Evolutionary conservation across 164 flowering plant species (phyloP).

Genomic region (Umbilicus rupestris): DNA sequence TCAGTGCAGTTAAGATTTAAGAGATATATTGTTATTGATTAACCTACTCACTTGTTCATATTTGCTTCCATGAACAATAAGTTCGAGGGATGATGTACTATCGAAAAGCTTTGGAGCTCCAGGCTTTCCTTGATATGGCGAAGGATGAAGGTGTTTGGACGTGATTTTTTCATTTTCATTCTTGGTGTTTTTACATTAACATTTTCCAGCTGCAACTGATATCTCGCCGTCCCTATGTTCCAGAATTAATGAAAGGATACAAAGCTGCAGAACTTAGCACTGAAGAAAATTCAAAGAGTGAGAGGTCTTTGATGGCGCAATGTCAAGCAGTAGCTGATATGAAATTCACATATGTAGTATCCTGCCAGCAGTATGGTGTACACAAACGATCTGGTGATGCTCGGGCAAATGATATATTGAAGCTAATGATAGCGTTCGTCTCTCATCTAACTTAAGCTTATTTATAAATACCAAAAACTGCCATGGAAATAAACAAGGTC

Average conservation of each 20-base stretch:
- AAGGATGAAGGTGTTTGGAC: conserved; percentile 19
- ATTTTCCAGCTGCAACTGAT: neutral
- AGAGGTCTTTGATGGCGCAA: conserved; percentile 42
- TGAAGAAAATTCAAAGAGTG: conserved; percentile 38
- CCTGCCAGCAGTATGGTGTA: conserved; percentile 62
- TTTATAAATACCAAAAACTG: conserved; percentile 8
- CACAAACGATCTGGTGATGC: conserved; percentile 51
- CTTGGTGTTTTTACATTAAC: neutral
- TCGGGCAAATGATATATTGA: conserved; percentile 51
- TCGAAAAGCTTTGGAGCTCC: conserved; percentile 39
- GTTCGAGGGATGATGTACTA: conserved; percentile 56
- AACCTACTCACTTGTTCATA: neutral
- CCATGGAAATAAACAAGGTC: neutral
- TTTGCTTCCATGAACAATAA: conserved; percentile 10
- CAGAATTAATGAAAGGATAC: conserved; percentile 56
- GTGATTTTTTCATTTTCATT: neutral
- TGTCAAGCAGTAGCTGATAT: conserved; percentile 63
- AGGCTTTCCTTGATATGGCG: conserved; percentile 40
- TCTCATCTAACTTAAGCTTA: neutral
- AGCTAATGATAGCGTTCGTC: conserved; percentile 48
- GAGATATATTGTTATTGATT: neutral
- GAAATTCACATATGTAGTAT: conserved; percentile 63
- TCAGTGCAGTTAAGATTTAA: neutral
- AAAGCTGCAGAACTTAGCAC: conserved; percentile 38
- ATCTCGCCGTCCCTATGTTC: neutral